These are phyloP conservation scores for Canna indica DNA, from an alignment of 176 grass and related monocot genomes.

Conservation along the genomic window DNA sequence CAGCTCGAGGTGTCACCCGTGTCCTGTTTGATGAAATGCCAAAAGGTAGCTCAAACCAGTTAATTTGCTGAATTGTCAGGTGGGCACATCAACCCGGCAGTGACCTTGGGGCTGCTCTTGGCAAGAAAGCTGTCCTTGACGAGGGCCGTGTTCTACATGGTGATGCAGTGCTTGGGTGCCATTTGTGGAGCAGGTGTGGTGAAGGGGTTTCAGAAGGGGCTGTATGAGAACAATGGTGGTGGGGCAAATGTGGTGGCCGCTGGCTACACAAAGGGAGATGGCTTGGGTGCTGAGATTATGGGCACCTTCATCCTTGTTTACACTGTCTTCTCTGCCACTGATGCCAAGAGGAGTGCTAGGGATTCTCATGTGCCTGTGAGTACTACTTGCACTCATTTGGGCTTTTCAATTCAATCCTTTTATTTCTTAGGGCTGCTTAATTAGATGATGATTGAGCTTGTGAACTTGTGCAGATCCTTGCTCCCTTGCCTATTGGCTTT, in stretches of 20 bases:
- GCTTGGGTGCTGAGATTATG: conserved; percentile 54
- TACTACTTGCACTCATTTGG: not conserved
- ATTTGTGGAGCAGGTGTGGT: conserved; percentile 80
- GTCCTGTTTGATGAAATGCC: too few species aligned
- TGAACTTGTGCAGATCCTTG: conserved; percentile 43
- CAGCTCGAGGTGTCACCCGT: too few species aligned
- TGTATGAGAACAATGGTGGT: conserved; percentile 46
- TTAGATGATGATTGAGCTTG: not conserved
- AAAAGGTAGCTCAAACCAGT: too few species aligned
- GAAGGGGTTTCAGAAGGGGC: conserved; percentile 48
- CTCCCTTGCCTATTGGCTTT: conserved; percentile 78
- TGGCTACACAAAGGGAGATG: conserved; percentile 63
- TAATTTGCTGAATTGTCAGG: conserved; percentile 8
- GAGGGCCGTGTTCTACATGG: conserved; percentile 59
- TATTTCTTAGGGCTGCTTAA: not conserved
- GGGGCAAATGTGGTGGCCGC: conserved; percentile 53
- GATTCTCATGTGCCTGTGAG: conserved; percentile 73
- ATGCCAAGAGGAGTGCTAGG: conserved; percentile 72
- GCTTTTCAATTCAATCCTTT: too few species aligned
- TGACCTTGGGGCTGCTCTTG: conserved; percentile 86
- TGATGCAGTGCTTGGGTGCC: conserved; percentile 80
- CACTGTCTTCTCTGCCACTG: conserved; percentile 82
- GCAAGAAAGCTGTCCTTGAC: conserved; percentile 58
- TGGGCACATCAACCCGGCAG: conserved; percentile 94
- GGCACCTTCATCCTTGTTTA: too few species aligned